Base-by-base conservation (phyloP, 805 yeast species). In the Yamadazyma endophytica region DNA sequence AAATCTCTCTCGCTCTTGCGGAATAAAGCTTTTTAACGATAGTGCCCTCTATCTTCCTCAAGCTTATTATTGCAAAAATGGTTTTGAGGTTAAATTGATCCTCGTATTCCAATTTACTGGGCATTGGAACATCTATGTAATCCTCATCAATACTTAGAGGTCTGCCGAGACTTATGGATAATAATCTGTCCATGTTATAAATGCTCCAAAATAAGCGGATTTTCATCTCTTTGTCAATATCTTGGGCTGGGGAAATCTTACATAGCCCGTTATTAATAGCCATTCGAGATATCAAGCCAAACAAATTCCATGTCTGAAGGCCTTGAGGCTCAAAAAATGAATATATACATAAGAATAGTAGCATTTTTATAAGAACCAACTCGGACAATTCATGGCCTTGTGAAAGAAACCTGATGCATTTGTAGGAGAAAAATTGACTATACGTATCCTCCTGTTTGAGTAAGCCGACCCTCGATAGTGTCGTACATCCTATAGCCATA, bases 401-500 rank as follows among this genome's bases (percentile, higher is more conserved):
- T 50, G 52, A 2, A 68, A 60, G 29, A 70, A 61, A 32, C 54
- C 63, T 25, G 59, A 66, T 24, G 68, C 61, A 26, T 65, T 40
- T 31, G 19, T 33, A 29, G 11, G 30, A 32, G 14, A 36, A 36
- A 16, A 9, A 32, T 23, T 33, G 26, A 14, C 37, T 29, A 15
- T 26, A 32, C 13, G 37, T 39, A 24, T 43, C 44, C 4, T 57
- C 62, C 31, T 56, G 58, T 19, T 33, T 18, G 8, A 46, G 29
- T 6, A 42, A 27, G 2, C 47, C 37, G 19, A 33, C 34, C 21
- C 49, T 22, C 31, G 53, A 67, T 29, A 75, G 48, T 2, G 75
- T 64, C 7, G 76, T 68, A 33, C 76, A 71, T 1, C 80, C 79
- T 24, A 73, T 68, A 4, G 77, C 75, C 53, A 73, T 58, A 2